phyloP scores from a whole-genome alignment of 257 asterid species.

The Solanum chilense region DNA sequence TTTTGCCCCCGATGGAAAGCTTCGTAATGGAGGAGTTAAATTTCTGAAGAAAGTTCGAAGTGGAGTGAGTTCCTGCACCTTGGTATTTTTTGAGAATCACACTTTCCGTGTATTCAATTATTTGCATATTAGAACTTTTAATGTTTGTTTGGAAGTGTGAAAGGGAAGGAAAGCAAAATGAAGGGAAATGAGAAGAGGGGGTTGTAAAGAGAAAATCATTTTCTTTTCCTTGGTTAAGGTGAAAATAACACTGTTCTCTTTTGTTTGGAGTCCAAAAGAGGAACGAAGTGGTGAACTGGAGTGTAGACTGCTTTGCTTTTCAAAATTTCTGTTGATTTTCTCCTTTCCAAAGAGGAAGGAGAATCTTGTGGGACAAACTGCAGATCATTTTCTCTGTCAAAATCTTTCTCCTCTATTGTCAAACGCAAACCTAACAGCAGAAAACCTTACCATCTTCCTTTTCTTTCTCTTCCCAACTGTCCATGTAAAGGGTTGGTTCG shows the following conservation, averaged over 20 bases:
- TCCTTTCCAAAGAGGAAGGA: not conserved
- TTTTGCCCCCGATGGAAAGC: slow-evolving; percentile 61
- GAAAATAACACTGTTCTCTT: not conserved
- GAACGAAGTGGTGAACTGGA: not conserved
- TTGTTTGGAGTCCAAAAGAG: not conserved
- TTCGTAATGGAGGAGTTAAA: slow-evolving; percentile 76
- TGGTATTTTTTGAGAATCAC: not conserved
- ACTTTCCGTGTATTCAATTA: not conserved
- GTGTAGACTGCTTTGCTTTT: not conserved
- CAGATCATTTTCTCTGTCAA: not conserved
- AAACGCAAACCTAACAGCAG: not conserved
- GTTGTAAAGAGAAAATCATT: not conserved
- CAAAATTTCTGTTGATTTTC: not conserved
- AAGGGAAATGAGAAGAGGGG: not conserved
- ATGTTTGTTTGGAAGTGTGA: not conserved
- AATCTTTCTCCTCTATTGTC: not conserved
- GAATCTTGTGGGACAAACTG: not conserved
- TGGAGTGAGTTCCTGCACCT: slow-evolving; percentile 42
- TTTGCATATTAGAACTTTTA: not conserved
- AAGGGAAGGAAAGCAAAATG: not conserved
- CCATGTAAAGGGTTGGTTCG: not conserved
- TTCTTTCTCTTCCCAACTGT: not conserved
- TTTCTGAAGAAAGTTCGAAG: slow-evolving; percentile 81
- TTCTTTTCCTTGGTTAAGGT: not conserved
- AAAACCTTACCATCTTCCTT: not conserved